Conservation (phyloP, 139 green algal genomes). For the Parachlorella kessleri region DNA sequence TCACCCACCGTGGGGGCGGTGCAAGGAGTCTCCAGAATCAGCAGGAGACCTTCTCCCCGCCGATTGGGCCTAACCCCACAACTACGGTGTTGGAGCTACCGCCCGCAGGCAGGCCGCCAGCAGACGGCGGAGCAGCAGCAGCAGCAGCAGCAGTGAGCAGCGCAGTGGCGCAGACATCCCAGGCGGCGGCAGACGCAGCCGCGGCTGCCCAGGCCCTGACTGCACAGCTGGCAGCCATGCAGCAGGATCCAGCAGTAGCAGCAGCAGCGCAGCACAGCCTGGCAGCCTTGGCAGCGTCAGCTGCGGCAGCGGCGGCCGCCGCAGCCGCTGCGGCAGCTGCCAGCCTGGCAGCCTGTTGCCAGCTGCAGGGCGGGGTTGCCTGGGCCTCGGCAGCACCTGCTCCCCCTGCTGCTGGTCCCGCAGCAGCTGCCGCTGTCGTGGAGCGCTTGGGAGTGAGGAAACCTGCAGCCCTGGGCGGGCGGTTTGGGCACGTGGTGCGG, state of each 20-base stretch:
- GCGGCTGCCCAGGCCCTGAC: constrained; percentile 8
- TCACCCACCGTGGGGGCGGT: no score
- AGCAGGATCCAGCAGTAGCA: constrained; percentile 17
- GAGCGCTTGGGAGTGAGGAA: no score
- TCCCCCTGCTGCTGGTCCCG: no score
- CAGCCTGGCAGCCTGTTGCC: constrained; percentile 36
- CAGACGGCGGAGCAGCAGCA: neutral
- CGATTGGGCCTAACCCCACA: no score
- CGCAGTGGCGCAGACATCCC: constrained; percentile 8
- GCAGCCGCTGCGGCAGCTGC: constrained; percentile 30
- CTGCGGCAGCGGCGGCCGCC: constrained; percentile 12
- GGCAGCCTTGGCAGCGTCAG: constrained; percentile 19
- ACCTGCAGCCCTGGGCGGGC: neutral
- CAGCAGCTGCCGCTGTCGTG: no score
- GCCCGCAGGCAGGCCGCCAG: no score
- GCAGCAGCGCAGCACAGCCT: constrained; percentile 16
- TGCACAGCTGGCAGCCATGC: constrained; percentile 13
- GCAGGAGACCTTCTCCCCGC: no score
- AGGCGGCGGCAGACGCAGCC: constrained; percentile 11
- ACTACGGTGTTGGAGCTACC: no score
- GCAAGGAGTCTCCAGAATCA: no score
- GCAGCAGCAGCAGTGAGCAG: constrained; percentile 5
- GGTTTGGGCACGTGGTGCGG: constrained; percentile 60
- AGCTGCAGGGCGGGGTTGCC: neutral
- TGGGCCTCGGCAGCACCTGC: no score